phyloP scores from a whole-genome alignment of 768 basidiomycete genomes.

The Kwoniella mangroviensis region DNA sequence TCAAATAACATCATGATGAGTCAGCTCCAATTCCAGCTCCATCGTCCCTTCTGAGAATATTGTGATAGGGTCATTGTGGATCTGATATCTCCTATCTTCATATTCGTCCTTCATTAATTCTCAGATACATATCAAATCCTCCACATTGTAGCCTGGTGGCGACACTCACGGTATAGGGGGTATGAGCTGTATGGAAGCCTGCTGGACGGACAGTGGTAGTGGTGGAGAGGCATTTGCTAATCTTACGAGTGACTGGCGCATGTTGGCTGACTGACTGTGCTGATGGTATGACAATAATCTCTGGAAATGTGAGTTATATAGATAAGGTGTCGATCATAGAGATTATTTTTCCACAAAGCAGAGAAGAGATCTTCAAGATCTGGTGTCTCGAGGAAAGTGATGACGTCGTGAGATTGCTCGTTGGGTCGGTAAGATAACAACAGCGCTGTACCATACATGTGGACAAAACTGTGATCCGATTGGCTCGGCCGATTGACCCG shows the following conservation, averaged over 20 bases:
- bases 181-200: conserved; percentile 71
- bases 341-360: too few relatives aligned
- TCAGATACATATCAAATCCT: too few relatives aligned
- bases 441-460: background rate
- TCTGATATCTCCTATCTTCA: too few relatives aligned
- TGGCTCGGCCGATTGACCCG: background rate
- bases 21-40: too few relatives aligned
- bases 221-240: conserved; percentile 66
- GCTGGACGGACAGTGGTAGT: conserved; percentile 66
- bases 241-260: conserved; percentile 40
- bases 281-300: background rate
- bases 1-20: too few relatives aligned
- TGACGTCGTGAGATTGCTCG: conserved; percentile 4
- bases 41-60: too few relatives aligned
- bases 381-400: background rate
- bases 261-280: conserved; percentile 1
- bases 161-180: conserved; percentile 78
- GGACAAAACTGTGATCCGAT: background rate
- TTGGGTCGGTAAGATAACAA: background rate
- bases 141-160: background rate
- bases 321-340: too few relatives aligned
- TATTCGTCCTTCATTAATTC: too few relatives aligned
- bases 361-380: conserved; percentile 1
- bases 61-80: too few relatives aligned
- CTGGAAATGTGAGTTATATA: too few relatives aligned